These are phyloP conservation scores for Lablab purpureus DNA, from an alignment of 306 rosid species.

Conservation along the genomic window DNA sequence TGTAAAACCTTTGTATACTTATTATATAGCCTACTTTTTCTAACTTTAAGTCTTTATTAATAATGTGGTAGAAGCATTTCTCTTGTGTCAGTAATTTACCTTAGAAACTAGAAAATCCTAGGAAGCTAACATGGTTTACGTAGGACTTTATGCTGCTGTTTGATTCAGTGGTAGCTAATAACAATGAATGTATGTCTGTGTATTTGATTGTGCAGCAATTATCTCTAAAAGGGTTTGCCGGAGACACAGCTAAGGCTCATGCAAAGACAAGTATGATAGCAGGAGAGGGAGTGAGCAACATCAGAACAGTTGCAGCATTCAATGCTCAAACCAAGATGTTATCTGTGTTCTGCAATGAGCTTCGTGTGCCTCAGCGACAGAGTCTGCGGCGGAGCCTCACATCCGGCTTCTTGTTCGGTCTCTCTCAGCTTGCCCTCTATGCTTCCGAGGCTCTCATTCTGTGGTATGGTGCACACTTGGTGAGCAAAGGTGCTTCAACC, in stretches of 20 bases:
- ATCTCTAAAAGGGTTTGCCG: conserved; percentile 97
- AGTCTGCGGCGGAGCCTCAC: conserved; percentile 92
- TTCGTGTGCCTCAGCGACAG: conserved; percentile 70
- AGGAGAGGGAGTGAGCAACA: conserved; percentile 98
- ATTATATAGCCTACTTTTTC: too few relatives aligned
- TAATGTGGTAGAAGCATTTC: background rate
- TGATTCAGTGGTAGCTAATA: conserved; percentile 44
- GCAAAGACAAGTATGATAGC: conserved; percentile 99
- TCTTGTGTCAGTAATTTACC: background rate
- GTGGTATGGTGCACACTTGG: conserved; percentile 96
- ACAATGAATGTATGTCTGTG: conserved; percentile 18
- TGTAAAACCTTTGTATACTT: too few relatives aligned
- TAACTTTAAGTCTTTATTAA: background rate
- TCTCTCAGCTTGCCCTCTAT: conserved; percentile 90
- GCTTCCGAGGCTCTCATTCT: conserved; percentile 92
- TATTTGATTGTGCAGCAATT: conserved; percentile 76
- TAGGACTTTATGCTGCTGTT: background rate
- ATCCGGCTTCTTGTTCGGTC: conserved; percentile 78
- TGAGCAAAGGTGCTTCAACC: conserved; percentile 79
- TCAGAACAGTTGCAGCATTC: conserved; percentile 97
- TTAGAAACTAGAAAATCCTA: background rate
- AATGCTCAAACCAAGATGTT: conserved; percentile 89
- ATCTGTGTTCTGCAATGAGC: conserved; percentile 78
- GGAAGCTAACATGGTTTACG: background rate
- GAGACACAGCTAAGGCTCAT: conserved; percentile 99